A percentile compares a stretch with the other conserved stretches of the same genome.
These are phyloP conservation scores for Coprinopsis cinerea DNA, from an alignment of 768 basidiomycete genomes.

Conservation along the genomic window DNA sequence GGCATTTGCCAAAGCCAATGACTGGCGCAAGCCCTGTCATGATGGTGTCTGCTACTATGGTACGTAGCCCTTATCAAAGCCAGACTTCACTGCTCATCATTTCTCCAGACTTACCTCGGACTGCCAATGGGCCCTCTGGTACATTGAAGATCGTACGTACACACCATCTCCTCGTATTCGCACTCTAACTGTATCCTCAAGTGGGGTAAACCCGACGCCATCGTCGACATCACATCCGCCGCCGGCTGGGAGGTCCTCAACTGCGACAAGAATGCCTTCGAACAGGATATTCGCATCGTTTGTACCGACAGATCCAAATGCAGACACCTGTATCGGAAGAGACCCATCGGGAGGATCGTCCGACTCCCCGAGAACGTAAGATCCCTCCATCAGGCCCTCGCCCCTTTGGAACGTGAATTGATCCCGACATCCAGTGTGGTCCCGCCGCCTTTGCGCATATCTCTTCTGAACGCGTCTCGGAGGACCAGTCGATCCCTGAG, in stretches of 20 bases:
- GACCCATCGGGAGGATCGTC: not conserved
- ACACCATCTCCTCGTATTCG: not conserved
- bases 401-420: not conserved
- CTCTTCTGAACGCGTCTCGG: constrained; percentile 27
- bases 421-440: constrained; percentile 11
- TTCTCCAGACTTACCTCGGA: not conserved
- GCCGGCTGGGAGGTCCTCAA: constrained; percentile 11
- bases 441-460: constrained; percentile 23
- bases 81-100: not conserved
- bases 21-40: constrained; percentile 37
- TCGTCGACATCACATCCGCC: constrained; percentile 8
- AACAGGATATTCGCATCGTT: constrained; percentile 8
- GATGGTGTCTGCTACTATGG: constrained; percentile 36
- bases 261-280: constrained; percentile 2
- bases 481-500: constrained; percentile 30
- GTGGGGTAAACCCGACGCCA: constrained; percentile 6
- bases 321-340: constrained; percentile 6
- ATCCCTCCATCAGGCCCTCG: not conserved
- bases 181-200: not conserved
- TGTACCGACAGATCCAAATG: constrained; percentile 4
- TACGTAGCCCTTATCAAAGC: not conserved
- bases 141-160: constrained; percentile 4
- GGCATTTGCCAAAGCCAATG: constrained; percentile 28
- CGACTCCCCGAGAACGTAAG: not conserved
- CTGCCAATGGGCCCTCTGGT: not conserved